Evolutionary conservation across 176 grass and related monocot species (phyloP), one percentile per base, ranked within the genome.

Genomic region (maize (Zea mays)): DNA sequence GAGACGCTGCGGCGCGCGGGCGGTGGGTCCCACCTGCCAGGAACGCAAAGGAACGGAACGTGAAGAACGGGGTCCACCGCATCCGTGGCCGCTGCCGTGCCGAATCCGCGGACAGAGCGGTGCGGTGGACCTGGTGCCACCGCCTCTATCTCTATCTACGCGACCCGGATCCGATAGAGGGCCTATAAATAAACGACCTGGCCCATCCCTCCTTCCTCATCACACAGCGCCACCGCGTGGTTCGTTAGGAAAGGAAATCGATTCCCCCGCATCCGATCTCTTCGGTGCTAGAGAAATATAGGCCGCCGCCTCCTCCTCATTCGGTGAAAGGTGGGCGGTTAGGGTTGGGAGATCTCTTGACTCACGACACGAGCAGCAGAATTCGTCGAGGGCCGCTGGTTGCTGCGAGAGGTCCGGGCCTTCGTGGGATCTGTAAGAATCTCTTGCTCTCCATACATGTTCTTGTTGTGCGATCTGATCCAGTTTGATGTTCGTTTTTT

Each of bases 391-490:
- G 76, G 49, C 47, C 63, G 49, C 47, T 79, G 37, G 62, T 67
- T 17, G 76, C 48, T 43, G 76, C 63, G 37, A 3, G 37, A 3
- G 76, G 62, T 21, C 65, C 48, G 6, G 13, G 35, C 1, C 19
- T 76, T 82, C 72, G 46, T 63, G 56, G 57, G 78, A 79, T 61
- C 27, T 75, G 86, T 84, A 84, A 84, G 81, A 1, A 70, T 72
- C 8, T 38, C 57, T 65, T 65, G 5, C 6, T 44, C 55, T 3
- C 21, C 50, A n/a, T 50, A n/a, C 61, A 12, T 5, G 38, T 5
- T 74, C 9, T 44, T 79, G 6, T 8, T 56, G 8, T 47, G 21
- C 51, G 42, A 42, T 16, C 13, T 34, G 0, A 4, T 78, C 1
- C 3, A 1, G 0, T 55, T 20, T 49, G 12, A 6, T 14, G 68